A percentile compares a stretch with the other conserved stretches of the same genome.
Evolutionary conservation across 1,284 basidiomycete genomes (phyloP).

Genomic region (Microbotryum scabiosae): DNA sequence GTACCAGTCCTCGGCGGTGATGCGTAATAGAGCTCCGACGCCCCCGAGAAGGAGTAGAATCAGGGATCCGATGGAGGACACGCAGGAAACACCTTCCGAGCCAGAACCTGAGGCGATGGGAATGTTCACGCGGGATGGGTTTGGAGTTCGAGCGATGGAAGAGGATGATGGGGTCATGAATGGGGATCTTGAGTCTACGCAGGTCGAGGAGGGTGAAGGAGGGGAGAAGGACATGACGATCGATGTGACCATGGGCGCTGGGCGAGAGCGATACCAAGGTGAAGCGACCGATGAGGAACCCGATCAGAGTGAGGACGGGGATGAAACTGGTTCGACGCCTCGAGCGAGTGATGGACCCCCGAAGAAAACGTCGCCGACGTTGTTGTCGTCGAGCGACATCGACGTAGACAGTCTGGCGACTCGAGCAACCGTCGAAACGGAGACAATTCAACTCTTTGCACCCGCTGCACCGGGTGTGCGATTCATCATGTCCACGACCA

Average conservation of each 20-base stretch:
- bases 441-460: too few species aligned
- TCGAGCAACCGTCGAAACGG: too few species aligned
- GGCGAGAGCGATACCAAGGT: not conserved
- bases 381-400: not conserved
- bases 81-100: not conserved
- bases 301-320: not conserved
- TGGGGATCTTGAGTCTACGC: conserved; percentile 6
- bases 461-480: too few species aligned
- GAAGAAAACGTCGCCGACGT: not conserved
- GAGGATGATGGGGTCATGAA: not conserved
- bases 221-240: not conserved
- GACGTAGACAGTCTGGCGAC: too few species aligned
- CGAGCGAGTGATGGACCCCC: not conserved
- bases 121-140: not conserved
- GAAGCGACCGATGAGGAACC: not conserved
- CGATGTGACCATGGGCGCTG: not conserved
- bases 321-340: not conserved
- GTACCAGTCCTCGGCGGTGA: too few species aligned
- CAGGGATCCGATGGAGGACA: too few species aligned
- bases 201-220: conserved; percentile 1
- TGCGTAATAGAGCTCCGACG: too few species aligned
- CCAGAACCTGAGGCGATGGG: not conserved
- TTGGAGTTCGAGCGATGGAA: not conserved
- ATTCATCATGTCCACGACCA: too few species aligned
- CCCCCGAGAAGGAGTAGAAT: too few species aligned